Conservation (phyloP, 2,329 filamentous ascomycete species). For the Gliomastix tumulicola region DNA sequence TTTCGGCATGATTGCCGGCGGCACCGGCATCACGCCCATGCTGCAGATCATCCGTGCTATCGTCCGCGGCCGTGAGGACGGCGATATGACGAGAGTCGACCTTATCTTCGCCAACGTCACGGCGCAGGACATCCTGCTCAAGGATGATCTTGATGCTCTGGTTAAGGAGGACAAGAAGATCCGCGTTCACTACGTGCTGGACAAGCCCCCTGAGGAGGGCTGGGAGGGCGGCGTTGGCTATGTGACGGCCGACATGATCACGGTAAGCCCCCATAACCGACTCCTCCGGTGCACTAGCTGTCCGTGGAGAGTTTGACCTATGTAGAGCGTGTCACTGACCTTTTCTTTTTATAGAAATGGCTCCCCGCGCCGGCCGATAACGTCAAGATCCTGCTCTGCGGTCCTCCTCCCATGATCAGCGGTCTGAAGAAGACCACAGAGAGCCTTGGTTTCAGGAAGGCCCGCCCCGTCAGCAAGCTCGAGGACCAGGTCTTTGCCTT, state of each 20-base stretch:
- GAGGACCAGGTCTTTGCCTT: slow-evolving; percentile 98
- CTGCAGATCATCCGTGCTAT: slow-evolving; percentile 92
- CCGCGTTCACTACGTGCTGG: slow-evolving; percentile 89
- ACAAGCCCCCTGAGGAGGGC: slow-evolving; percentile 85
- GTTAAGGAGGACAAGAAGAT: slow-evolving; percentile 72
- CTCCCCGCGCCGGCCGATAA: slow-evolving; percentile 78
- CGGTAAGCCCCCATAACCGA: slow-evolving; percentile 40
- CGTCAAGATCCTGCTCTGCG: slow-evolving; percentile 91
- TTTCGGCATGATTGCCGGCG: slow-evolving; percentile 97
- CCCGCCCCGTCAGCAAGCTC: slow-evolving; percentile 91
- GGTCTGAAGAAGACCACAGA: slow-evolving; percentile 96
- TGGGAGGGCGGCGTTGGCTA: slow-evolving; percentile 94
- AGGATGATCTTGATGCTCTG: slow-evolving; percentile 81
- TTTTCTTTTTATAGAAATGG: slow-evolving; percentile 51
- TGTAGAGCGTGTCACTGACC: not conserved
- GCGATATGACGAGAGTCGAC: slow-evolving; percentile 83
- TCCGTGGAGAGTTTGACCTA: not conserved
- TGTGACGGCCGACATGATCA: slow-evolving; percentile 93
- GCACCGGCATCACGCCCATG: slow-evolving; percentile 98
- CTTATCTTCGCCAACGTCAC: slow-evolving; percentile 98
- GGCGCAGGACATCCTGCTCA: slow-evolving; percentile 83
- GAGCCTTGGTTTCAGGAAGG: slow-evolving; percentile 84
- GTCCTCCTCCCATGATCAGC: slow-evolving; percentile 92
- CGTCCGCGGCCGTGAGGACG: slow-evolving; percentile 68
- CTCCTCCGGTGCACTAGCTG: not conserved